Evolutionary conservation across 1,139 yeast species (phyloP).

Genomic region (Chernovozyma aurita): DNA sequence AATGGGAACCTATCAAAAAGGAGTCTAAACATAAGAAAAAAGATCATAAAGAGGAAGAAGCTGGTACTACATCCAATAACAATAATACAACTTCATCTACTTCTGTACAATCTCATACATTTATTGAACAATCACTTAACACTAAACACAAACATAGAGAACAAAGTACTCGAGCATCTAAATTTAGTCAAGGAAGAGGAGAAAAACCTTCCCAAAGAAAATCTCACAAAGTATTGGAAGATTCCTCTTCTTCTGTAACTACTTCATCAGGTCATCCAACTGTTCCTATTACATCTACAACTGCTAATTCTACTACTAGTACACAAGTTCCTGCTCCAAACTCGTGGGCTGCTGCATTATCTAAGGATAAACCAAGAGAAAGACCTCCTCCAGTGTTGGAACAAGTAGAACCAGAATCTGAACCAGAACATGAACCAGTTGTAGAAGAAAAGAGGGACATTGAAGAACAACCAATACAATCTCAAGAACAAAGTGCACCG

Average conservation of each 20-base stretch:
- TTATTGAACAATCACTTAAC: constrained; percentile 8
- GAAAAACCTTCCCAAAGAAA: constrained; percentile 8
- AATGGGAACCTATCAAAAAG: constrained; percentile 56
- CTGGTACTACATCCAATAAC: constrained; percentile 1
- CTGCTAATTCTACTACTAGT: constrained; percentile 15
- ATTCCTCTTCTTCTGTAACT: constrained; percentile 9
- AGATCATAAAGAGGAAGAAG: constrained; percentile 20
- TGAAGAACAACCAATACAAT: constrained; percentile 6
- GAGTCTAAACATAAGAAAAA: constrained; percentile 44
- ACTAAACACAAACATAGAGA: constrained; percentile 9
- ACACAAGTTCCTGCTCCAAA: constrained; percentile 17
- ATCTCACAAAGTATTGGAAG: constrained; percentile 4
- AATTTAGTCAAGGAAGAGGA: constrained; percentile 7
- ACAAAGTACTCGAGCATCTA: constrained; percentile 3
- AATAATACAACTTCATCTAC: constrained; percentile 1
- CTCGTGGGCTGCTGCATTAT: constrained; percentile 52
- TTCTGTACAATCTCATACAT: constrained; percentile 4
- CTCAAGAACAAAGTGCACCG: constrained; percentile 10
- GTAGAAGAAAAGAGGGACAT: constrained; percentile 9
- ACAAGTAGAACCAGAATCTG: constrained; percentile 11
- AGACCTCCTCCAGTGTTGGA: constrained; percentile 18
- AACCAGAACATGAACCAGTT: constrained; percentile 2
- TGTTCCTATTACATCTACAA: constrained; percentile 12
- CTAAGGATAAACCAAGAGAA: constrained; percentile 34
- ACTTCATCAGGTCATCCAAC: constrained; percentile 15